phyloP scores from a whole-genome alignment of 1,139 yeast genomes.

The Pneumocystis wakefieldiae region DNA sequence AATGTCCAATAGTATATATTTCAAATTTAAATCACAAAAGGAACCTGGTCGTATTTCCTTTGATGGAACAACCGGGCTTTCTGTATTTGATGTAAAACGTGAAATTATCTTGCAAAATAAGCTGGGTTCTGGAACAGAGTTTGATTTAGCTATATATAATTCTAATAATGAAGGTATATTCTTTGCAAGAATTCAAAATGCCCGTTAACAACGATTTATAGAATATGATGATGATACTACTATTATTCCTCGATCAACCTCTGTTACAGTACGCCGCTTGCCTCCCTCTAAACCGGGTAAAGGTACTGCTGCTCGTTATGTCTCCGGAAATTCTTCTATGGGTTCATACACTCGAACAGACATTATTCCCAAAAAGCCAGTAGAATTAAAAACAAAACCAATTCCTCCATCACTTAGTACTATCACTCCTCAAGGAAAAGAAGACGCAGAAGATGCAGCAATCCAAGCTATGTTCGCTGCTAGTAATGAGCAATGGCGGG shows the following conservation, averaged over 20 bases:
- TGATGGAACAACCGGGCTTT: constrained; percentile 82
- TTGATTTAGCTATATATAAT: constrained; percentile 59
- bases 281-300: constrained; percentile 52
- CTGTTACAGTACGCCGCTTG: constrained; percentile 64
- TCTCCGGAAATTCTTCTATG: constrained; percentile 46
- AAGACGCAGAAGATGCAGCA: constrained; percentile 64
- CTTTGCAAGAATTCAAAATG: neutral
- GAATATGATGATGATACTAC: constrained; percentile 74
- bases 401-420: constrained; percentile 17
- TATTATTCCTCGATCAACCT: constrained; percentile 74
- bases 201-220: constrained; percentile 2
- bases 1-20: constrained; percentile 86
- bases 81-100: constrained; percentile 83
- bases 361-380: constrained; percentile 6
- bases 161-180: constrained; percentile 46
- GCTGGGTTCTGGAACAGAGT: constrained; percentile 70
- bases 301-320: constrained; percentile 48
- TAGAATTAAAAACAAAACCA: constrained; percentile 16
- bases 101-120: constrained; percentile 75
- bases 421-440: constrained; percentile 7
- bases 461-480: constrained; percentile 83
- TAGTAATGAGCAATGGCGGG: constrained; percentile 87
- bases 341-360: constrained; percentile 3
- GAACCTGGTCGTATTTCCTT: constrained; percentile 66
- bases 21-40: constrained; percentile 73